Base-by-base conservation (phyloP, 2,329 filamentous ascomycete species). In the Ceratocystis cubensis region DNA sequence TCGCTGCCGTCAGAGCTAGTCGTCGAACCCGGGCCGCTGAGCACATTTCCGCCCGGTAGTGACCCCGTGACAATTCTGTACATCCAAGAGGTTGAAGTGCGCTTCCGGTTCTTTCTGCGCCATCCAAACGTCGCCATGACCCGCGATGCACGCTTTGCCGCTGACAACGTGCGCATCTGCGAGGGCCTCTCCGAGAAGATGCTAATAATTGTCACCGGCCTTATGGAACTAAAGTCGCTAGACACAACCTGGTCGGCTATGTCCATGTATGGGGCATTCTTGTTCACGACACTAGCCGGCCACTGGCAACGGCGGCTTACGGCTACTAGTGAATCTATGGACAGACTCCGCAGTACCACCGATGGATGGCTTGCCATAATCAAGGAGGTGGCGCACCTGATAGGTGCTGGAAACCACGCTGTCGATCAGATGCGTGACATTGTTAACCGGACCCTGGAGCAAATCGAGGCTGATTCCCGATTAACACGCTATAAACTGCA, bases 181-280 rank as follows among this genome's bases (percentile, higher is more conserved):
- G 82, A 89, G 44, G 81, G 85, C 62, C 83, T 84, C 8, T 82
- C 87, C 5, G 80, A 82, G 61, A 81, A 85, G 69, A 83, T 91
- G 75, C 77, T 92, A 2, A 77, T 79, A 25, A 79, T 81, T 30
- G 82, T 86, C 5, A 78, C 79, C 25, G 78, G 83, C 65, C 75
- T 92, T 61, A 81, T 83, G 67, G 80, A 80, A 70, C 78, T 85
- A 67, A 88, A 87, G 71, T 85, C 84, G 57, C 76, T 92, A 3
- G 89, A 93, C 72, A 89, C 87, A 1, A 90, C 88, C 0, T 92
- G 88, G 88, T 88, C 89, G 71, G 86, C 87, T 61, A 80, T 84
- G 62, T 86, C 88, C 0, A 81, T 89, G 5, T 90, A 89, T 71
- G 80, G 89, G 13, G 84, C 87, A 56, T 87, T 87, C 30, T 85